Evolutionary conservation across 345 rosid genomes (phyloP).

Genomic region (Gossypium anomalum): DNA sequence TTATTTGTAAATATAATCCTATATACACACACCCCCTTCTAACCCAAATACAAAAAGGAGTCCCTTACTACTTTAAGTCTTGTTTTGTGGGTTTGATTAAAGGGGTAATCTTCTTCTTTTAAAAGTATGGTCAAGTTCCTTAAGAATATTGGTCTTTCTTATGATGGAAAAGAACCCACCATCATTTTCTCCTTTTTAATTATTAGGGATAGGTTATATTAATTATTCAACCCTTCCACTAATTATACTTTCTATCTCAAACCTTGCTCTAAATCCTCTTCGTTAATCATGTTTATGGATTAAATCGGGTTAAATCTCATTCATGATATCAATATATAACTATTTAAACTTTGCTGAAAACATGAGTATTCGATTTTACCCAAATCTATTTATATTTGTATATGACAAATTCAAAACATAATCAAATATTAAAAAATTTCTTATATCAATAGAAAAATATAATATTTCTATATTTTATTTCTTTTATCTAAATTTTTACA

Average conservation of each 20-base stretch:
- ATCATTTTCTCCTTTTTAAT: constrained; percentile 22
- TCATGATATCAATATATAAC: too few relatives aligned
- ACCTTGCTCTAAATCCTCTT: not conserved
- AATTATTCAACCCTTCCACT: constrained; percentile 22
- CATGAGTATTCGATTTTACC: too few relatives aligned
- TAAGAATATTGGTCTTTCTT: constrained; percentile 29
- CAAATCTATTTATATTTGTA: too few relatives aligned
- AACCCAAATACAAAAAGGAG: constrained; percentile 19
- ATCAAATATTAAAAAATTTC: too few relatives aligned
- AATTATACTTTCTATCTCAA: not conserved
- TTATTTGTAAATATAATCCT: constrained; percentile 22
- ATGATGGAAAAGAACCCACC: constrained; percentile 19
- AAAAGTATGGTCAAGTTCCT: constrained; percentile 23
- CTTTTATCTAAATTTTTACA: too few relatives aligned
- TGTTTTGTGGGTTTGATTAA: constrained; percentile 27
- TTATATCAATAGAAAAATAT: too few relatives aligned
- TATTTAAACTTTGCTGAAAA: too few relatives aligned
- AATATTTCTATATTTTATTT: too few relatives aligned
- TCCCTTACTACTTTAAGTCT: constrained; percentile 27
- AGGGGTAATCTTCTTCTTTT: constrained; percentile 17
- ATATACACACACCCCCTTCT: constrained; percentile 2
- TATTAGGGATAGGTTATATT: constrained; percentile 19
- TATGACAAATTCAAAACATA: too few relatives aligned
- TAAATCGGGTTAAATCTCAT: too few relatives aligned
- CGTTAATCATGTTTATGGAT: not conserved